Evolutionary conservation across 768 basidiomycete genomes (phyloP).

Genomic region (Punctularia strigosozonata): DNA sequence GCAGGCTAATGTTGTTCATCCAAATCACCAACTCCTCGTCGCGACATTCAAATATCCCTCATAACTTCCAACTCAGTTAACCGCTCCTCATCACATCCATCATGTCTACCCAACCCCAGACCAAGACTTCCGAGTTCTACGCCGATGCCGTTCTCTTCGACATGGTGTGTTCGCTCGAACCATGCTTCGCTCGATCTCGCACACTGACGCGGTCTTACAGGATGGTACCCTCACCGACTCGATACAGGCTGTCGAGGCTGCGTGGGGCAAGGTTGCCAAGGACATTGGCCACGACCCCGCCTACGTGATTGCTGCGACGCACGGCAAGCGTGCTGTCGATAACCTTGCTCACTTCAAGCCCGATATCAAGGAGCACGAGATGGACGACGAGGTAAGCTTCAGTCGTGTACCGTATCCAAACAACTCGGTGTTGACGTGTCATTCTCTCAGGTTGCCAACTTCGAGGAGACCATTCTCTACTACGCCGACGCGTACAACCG

Average conservation of each 20-base stretch:
- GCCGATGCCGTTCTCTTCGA: constrained; percentile 56
- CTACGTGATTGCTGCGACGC: constrained; percentile 63
- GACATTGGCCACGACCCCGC: constrained; percentile 60
- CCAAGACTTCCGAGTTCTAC: constrained; percentile 26
- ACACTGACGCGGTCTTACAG: constrained; percentile 18
- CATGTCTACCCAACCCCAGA: too few species aligned
- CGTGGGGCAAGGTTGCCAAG: constrained; percentile 61
- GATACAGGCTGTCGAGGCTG: constrained; percentile 62
- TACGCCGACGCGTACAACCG: constrained; percentile 47
- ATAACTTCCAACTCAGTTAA: too few species aligned
- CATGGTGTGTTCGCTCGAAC: constrained; percentile 33
- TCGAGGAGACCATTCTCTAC: constrained; percentile 55
- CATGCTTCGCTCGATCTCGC: background rate
- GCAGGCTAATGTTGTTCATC: too few species aligned
- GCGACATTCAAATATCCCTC: too few species aligned
- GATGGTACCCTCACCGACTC: constrained; percentile 68
- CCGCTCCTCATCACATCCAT: too few species aligned
- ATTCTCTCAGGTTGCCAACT: too few species aligned
- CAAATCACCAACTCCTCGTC: too few species aligned
- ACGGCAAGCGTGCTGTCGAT: constrained; percentile 69
- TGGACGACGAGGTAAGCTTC: constrained; percentile 46
- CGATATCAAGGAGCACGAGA: constrained; percentile 38
- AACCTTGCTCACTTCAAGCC: constrained; percentile 57
- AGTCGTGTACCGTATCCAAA: too few species aligned
- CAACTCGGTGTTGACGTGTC: too few species aligned